Percentiles rank a stretch among this genome's conserved stretches.
phyloP scores from a whole-genome alignment of 1,139 yeast species.

The Williopsis jadinii region DNA sequence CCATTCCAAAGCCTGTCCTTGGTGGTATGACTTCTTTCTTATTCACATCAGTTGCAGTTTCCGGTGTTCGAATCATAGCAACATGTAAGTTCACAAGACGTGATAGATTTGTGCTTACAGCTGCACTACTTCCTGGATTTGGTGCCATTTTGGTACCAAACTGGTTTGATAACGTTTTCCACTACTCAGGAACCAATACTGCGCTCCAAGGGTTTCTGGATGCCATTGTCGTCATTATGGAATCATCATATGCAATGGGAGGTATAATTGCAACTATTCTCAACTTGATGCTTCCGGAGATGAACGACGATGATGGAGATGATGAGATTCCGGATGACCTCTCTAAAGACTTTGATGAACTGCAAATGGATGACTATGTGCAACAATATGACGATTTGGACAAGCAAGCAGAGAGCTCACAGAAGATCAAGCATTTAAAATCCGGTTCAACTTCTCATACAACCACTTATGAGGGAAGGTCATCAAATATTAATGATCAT shows the following conservation, averaged over 20 bases:
- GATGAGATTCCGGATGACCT: slow-evolving; percentile 3
- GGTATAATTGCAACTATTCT: slow-evolving; percentile 73
- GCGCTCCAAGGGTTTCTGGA: slow-evolving; percentile 64
- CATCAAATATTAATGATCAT: neutral
- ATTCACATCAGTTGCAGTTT: slow-evolving; percentile 81
- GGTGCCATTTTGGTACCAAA: slow-evolving; percentile 69
- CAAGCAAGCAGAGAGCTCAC: neutral
- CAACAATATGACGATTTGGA: slow-evolving; percentile 11
- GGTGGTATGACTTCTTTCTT: slow-evolving; percentile 93
- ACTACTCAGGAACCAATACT: slow-evolving; percentile 61
- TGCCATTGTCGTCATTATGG: slow-evolving; percentile 77
- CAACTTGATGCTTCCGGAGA: slow-evolving; percentile 66
- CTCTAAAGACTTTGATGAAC: slow-evolving; percentile 7
- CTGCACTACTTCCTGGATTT: slow-evolving; percentile 67
- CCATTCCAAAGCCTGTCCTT: slow-evolving; percentile 77
- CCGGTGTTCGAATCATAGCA: slow-evolving; percentile 77
- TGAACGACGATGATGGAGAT: slow-evolving; percentile 23
- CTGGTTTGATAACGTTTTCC: slow-evolving; percentile 74
- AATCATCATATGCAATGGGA: slow-evolving; percentile 78
- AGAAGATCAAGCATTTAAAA: neutral
- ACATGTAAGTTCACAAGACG: slow-evolving; percentile 75
- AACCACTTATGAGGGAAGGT: neutral
- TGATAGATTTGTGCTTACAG: slow-evolving; percentile 78
- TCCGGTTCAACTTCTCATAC: neutral
- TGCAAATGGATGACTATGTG: slow-evolving; percentile 10